Evolutionary conservation across 2,329 filamentous ascomycete genomes (phyloP).

Genomic region (Amesomyces nigricolor): DNA sequence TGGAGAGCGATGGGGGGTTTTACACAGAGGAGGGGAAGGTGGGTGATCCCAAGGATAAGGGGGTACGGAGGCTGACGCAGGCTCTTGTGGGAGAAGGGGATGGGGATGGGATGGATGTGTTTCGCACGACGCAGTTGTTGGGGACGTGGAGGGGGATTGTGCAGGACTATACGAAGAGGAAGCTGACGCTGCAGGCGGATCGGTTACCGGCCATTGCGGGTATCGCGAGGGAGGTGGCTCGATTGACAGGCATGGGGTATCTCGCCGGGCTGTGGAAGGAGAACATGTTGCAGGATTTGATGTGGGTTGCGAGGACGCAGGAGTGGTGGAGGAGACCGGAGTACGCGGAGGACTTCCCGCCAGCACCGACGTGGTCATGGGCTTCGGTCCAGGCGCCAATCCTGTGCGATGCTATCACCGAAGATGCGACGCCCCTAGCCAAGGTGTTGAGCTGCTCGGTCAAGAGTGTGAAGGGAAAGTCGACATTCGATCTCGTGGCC

Average conservation of each 20-base stretch:
- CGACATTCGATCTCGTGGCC: not conserved
- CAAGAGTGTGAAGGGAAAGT: not conserved
- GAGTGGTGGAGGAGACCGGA: not conserved
- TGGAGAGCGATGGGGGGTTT: slow-evolving; percentile 11
- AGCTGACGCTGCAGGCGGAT: slow-evolving; percentile 6
- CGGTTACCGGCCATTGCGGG: slow-evolving; percentile 15
- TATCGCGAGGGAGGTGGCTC: slow-evolving; percentile 7
- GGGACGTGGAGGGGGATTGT: slow-evolving; percentile 6
- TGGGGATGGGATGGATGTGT: not conserved
- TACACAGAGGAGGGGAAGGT: not conserved
- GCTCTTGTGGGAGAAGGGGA: not conserved
- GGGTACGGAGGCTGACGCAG: not conserved
- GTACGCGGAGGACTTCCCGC: not conserved
- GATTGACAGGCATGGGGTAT: slow-evolving; percentile 4
- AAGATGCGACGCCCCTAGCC: slow-evolving; percentile 4
- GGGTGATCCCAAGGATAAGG: too few relatives aligned
- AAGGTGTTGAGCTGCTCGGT: not conserved
- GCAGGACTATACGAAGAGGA: slow-evolving; percentile 9
- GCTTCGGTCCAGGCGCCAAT: slow-evolving; percentile 8
- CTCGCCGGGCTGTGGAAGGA: slow-evolving; percentile 14
- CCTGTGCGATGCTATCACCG: slow-evolving; percentile 1
- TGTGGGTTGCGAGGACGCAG: slow-evolving; percentile 7
- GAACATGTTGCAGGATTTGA: slow-evolving; percentile 12
- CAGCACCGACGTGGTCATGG: slow-evolving; percentile 13
- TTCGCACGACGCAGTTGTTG: not conserved